Evolutionary conservation across 2,329 filamentous ascomycete genomes (phyloP), one percentile per base, ranked within the genome.

Genomic region (Fusarium globosum): DNA sequence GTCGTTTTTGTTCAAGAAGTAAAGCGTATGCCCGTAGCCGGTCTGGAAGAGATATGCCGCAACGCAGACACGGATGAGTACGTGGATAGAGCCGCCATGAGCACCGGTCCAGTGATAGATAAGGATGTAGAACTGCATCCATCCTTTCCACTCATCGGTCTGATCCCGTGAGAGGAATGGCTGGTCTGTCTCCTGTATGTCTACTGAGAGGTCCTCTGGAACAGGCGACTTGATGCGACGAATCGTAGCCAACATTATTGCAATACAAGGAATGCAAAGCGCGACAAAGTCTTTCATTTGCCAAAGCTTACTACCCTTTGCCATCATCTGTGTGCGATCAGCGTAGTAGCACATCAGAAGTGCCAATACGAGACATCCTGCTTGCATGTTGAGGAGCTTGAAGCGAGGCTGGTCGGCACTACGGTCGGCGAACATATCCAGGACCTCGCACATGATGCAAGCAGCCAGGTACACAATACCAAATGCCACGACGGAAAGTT

Each of bases 141-240:
- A 87, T 8, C 91, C 91, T 80, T 91, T 92, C 86, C 89, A 90
- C 77, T 92, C 91, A 65, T 91, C 86, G 0, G 87, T 88, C 72
- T 91, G 88, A 28, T 26, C 36, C 2, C 41, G 30, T 33, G 75
- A 42, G 30, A 65, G 35, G 13, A 68, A 61, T 4, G 18, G 10
- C 11, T 53, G 38, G 6, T 33, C n/a, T 3, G 15, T 14, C 14
- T 33, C 6, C 18, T 16, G 10, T 0, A 12, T 18, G 9, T 53
- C 35, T 3, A 18, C 11, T 8, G 53, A 28, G 2, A 39, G 35
- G 2, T 48, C 14, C 1, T 15, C 9, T 7, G 20, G 18, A 1
- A 4, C 5, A 4, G 7, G 10, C 7, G 41, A 7, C 6, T 52
- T 49, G 7, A 39, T 57, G 38, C 48, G 74, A 4, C 72, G 60